Conservation (phyloP, 768 basidiomycete genomes). For the Pisolithus orientalis region DNA sequence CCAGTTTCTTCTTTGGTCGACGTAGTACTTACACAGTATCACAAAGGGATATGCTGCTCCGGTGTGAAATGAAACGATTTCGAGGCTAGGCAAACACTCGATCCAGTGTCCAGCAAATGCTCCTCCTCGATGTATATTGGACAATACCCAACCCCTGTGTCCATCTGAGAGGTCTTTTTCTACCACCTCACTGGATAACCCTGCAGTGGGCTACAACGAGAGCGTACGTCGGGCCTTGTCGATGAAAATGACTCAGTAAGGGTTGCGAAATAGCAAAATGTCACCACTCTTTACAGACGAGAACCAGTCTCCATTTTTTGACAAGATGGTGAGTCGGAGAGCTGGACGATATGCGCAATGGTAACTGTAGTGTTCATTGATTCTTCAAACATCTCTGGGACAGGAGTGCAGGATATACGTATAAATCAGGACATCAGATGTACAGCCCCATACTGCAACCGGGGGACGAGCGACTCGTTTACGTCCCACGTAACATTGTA, state of each 20-base stretch:
- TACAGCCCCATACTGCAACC: constrained; percentile 17
- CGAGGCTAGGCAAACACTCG: constrained; percentile 11
- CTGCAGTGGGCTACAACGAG: constrained; percentile 12
- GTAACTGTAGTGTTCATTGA: constrained; percentile 5
- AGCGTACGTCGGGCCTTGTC: constrained; percentile 10
- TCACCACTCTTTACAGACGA: constrained; percentile 26
- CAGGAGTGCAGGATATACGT: constrained; percentile 11
- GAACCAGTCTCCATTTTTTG: constrained; percentile 21
- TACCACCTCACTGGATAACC: constrained; percentile 4
- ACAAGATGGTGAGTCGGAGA: constrained; percentile 11
- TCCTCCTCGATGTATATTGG: constrained; percentile 8
- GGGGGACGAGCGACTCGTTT: neutral
- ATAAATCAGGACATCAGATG: constrained; percentile 17
- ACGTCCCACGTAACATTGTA: too few species aligned
- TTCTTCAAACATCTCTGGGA: constrained; percentile 19
- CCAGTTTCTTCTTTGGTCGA: too few species aligned
- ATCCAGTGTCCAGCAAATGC: constrained; percentile 8
- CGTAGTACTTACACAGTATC: too few species aligned
- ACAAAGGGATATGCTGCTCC: neutral
- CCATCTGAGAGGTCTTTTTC: constrained; percentile 12
- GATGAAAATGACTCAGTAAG: constrained; percentile 20
- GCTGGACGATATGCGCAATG: neutral
- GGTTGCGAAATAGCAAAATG: constrained; percentile 15
- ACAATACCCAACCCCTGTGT: constrained; percentile 21
- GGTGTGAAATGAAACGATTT: constrained; percentile 12